Evolutionary conservation across 352 stramenopile genomes (phyloP).

Genomic region (Phytophthora citricola): DNA sequence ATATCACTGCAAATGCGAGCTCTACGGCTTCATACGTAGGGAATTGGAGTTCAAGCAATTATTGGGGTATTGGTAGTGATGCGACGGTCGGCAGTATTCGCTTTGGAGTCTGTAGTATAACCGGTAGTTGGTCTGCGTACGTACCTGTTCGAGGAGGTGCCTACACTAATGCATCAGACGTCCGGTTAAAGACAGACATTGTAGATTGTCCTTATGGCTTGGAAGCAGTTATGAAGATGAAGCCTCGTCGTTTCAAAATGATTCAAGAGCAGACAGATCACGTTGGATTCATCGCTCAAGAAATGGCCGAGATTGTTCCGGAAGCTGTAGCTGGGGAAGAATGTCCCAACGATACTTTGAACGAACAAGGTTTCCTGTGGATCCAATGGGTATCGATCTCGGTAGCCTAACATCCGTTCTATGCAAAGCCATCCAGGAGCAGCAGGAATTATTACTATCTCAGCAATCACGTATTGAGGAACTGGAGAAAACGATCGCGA

Average conservation of each 20-base stretch:
- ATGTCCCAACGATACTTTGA: conserved; percentile 5
- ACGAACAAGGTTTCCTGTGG: background rate
- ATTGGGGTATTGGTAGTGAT: conserved; percentile 1
- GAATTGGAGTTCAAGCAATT: conserved; percentile 6
- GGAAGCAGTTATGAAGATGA: conserved; percentile 3
- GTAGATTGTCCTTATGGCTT: conserved; percentile 2
- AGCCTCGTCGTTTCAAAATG: conserved; percentile 2
- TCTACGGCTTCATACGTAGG: background rate
- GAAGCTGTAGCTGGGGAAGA: conserved; percentile 1
- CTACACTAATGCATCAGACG: conserved; percentile 5
- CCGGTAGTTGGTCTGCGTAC: background rate
- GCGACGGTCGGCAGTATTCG: background rate
- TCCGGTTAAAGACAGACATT: conserved; percentile 2
- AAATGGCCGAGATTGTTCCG: conserved; percentile 4
- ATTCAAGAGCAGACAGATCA: background rate
- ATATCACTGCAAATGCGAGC: background rate
- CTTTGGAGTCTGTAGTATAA: conserved; percentile 3
- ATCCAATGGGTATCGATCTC: conserved; percentile 4
- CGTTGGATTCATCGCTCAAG: conserved; percentile 10
- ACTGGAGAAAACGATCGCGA: background rate
- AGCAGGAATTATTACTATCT: background rate
- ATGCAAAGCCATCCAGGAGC: conserved; percentile 15
- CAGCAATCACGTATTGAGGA: conserved; percentile 9
- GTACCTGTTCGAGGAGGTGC: background rate
- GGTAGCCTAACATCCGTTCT: conserved; percentile 2